Base-by-base conservation (phyloP, 257 asterid species). In the Haberlea rhodopensis region DNA sequence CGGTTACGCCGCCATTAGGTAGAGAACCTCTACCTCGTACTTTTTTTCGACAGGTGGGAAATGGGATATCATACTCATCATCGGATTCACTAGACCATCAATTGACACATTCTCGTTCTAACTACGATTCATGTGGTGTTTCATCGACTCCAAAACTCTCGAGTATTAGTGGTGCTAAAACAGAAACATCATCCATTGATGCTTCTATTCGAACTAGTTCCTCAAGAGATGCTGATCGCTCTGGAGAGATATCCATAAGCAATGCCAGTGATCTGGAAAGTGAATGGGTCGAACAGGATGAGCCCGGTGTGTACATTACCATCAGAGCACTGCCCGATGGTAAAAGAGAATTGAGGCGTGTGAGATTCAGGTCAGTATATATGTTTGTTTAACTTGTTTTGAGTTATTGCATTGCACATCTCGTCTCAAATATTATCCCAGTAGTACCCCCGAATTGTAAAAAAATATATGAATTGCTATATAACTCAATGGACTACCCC, bases 281-380 rank as follows among this genome's bases (percentile, higher is more conserved):
- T 1, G 99, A 94, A 56, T 90, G 97, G 97, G 95, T 90, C 23
- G 99, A 94, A 55, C 95, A 94, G 72, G 99, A 94, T 20, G 97
- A 90, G 65, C 86, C 95, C 8, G 99, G 97, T 16, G 99, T 94
- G 58, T 90, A 94, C 70, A 87, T 94, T 69, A 94, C 99, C 23
- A 86, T 94, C 76, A 74, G 86, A 72, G 91, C 96, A 27, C 73
- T 82, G 73, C 83, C 97, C n/a, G 84, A 87, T 56, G 97, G 99
- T 6, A 83, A 78, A 77, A 71, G 90, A 73, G 99, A 94, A 74
- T 96, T 94, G 78, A 72, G 87, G 77, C 95, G 97, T 5, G 99
- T 94, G 69, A 69, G 99, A 77, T 94, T 94, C 95, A 94, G 98
- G 98, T 92, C 19, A 66, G 74, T 27, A 56, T 61, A 34, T 31